Evolutionary conservation across 1,139 yeast genomes (phyloP).

Genomic region (Kodamaea derodonti): DNA sequence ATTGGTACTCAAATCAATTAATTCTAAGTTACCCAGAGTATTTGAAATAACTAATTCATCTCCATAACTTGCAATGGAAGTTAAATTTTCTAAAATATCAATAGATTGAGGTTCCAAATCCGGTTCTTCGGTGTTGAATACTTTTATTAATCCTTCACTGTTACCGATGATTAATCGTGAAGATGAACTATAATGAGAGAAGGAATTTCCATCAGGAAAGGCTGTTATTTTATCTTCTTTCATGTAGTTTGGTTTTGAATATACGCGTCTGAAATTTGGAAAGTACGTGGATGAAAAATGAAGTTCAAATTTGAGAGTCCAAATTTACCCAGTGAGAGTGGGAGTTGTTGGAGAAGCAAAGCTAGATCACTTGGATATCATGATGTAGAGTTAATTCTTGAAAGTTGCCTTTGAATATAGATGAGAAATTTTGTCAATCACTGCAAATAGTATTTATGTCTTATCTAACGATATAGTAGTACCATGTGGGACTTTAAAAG

Average conservation of each 20-base stretch:
- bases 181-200: slow-evolving; percentile 30
- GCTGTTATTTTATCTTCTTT: slow-evolving; percentile 28
- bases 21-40: slow-evolving; percentile 35
- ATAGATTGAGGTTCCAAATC: slow-evolving; percentile 54
- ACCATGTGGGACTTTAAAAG: no score
- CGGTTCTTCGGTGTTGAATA: slow-evolving; percentile 42
- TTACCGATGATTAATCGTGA: slow-evolving; percentile 48
- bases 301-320: no score
- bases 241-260: slow-evolving; percentile 6
- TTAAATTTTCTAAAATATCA: slow-evolving; percentile 45
- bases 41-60: slow-evolving; percentile 26
- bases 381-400: no score
- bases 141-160: slow-evolving; percentile 47
- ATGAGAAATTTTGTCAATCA: no score
- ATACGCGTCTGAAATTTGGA: no score
- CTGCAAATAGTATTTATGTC: no score
- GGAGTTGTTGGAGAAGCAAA: no score
- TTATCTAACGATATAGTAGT: no score
- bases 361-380: no score
- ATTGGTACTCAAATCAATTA: slow-evolving; percentile 19
- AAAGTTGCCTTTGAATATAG: no score
- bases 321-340: no score
- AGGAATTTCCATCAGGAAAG: slow-evolving; percentile 46
- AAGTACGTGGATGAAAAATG: no score
- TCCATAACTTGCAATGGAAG: slow-evolving; percentile 25